Percentiles rank a stretch among this genome's conserved stretches.
These are phyloP conservation scores for Fusarium begoniae DNA, from an alignment of 2,329 filamentous ascomycete genomes.

Conservation along the genomic window DNA sequence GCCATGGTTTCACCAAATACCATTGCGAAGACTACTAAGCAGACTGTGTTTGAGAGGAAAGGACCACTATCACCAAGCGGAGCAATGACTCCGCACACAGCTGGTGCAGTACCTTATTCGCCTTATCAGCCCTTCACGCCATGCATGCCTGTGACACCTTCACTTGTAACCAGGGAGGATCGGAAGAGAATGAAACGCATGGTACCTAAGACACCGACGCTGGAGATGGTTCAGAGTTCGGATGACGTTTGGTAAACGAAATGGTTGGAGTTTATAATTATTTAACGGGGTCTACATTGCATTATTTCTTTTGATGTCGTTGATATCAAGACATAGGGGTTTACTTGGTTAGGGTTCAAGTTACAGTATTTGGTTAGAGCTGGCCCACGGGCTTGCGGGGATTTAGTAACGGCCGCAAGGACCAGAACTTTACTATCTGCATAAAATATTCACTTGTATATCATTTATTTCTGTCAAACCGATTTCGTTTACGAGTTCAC, in stretches of 20 bases:
- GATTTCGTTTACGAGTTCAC: background rate
- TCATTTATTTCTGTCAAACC: background rate
- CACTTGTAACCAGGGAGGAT: conserved; percentile 75
- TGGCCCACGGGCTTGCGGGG: conserved; percentile 10
- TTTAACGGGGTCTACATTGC: conserved; percentile 12
- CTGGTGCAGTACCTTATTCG: conserved; percentile 73
- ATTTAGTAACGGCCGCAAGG: conserved; percentile 20
- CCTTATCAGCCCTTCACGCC: conserved; percentile 84
- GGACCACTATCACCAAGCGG: conserved; percentile 64
- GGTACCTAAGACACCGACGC: conserved; percentile 69
- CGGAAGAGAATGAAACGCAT: conserved; percentile 73
- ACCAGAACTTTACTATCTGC: conserved; percentile 15
- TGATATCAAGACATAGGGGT: conserved; percentile 24
- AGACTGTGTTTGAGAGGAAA: conserved; percentile 70
- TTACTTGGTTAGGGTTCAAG: conserved; percentile 2
- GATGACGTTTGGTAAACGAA: conserved; percentile 71
- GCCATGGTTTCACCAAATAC: conserved; percentile 60
- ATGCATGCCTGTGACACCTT: conserved; percentile 79
- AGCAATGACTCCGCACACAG: conserved; percentile 69
- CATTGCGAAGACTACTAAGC: conserved; percentile 62
- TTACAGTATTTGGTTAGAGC: conserved; percentile 3
- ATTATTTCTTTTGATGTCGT: conserved; percentile 41
- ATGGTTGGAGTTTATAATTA: conserved; percentile 4
- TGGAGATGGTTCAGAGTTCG: conserved; percentile 68
- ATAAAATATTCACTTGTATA: conserved; percentile 20